Conservation (phyloP, 371 early-diverging fungal genomes). For the Chytridium lagenaria region DNA sequence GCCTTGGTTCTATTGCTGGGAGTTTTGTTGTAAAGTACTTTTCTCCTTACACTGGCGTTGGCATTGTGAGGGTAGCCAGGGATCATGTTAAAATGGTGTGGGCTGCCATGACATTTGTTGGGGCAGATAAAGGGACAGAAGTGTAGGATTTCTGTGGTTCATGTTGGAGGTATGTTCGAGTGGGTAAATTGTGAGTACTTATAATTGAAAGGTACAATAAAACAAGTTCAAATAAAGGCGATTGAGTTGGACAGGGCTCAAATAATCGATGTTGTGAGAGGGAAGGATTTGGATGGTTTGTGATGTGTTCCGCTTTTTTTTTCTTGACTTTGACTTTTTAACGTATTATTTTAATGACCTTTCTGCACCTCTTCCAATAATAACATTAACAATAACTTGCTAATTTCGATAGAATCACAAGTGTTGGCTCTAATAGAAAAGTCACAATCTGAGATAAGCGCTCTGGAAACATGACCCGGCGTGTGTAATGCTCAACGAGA, state of each 20-base stretch:
- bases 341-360: no score
- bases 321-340: no score
- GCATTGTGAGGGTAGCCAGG: constrained; percentile 66
- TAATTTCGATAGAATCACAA: not conserved
- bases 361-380: no score
- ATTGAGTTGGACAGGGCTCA: constrained; percentile 50
- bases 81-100: constrained; percentile 65
- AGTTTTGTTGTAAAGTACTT: constrained; percentile 67
- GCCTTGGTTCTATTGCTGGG: constrained; percentile 53
- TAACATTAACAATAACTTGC: not conserved
- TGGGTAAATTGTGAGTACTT: not conserved
- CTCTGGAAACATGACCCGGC: constrained; percentile 1
- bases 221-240: constrained; percentile 62
- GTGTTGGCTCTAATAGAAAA: not conserved
- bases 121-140: constrained; percentile 48
- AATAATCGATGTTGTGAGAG: constrained; percentile 4
- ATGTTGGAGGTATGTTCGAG: constrained; percentile 55
- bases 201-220: constrained; percentile 61
- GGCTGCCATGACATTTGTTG: constrained; percentile 64
- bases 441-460: not conserved
- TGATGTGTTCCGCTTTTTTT: no score
- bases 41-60: constrained; percentile 63
- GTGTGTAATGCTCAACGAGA: no score
- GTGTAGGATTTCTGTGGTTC: constrained; percentile 62
- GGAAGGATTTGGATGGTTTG: not conserved